These are phyloP conservation scores for Aspergillus haitiensis DNA, from an alignment of 495 filamentous ascomycete species.

Conservation along the genomic window DNA sequence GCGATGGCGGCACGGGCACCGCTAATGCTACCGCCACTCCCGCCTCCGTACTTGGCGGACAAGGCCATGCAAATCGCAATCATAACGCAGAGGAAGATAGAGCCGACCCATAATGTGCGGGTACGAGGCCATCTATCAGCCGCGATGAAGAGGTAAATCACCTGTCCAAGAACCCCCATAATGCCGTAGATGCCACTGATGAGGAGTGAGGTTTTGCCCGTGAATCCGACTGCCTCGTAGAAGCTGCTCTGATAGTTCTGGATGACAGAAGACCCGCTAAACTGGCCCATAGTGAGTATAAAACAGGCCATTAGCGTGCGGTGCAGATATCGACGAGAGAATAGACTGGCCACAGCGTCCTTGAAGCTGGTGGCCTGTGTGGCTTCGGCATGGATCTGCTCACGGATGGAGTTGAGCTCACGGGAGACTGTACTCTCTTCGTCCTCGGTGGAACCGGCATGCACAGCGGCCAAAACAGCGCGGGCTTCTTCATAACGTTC, in stretches of 20 bases:
- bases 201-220: slow-evolving; percentile 23
- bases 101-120: slow-evolving; percentile 25
- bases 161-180: slow-evolving; percentile 25
- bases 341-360: slow-evolving; percentile 5
- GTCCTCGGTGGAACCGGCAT: slow-evolving; percentile 4
- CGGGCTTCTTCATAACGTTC: slow-evolving; percentile 22
- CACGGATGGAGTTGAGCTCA: slow-evolving; percentile 22
- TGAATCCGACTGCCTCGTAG: slow-evolving; percentile 23
- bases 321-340: slow-evolving; percentile 17
- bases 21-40: slow-evolving; percentile 8
- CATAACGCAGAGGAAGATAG: slow-evolving; percentile 23
- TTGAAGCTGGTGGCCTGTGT: slow-evolving; percentile 10
- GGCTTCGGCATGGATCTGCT: slow-evolving; percentile 19
- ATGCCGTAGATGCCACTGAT: slow-evolving; percentile 27
- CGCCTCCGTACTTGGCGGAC: slow-evolving; percentile 19
- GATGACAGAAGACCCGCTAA: slow-evolving; percentile 26
- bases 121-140: slow-evolving; percentile 24
- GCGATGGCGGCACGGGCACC: slow-evolving; percentile 25
- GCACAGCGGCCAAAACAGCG: slow-evolving; percentile 14
- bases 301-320: slow-evolving; percentile 23
- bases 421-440: slow-evolving; percentile 10
- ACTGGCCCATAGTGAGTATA: slow-evolving; percentile 26
- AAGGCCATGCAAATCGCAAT: slow-evolving; percentile 26
- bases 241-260: slow-evolving; percentile 26
- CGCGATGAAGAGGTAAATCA: slow-evolving; percentile 23